Evolutionary conservation across 1,284 basidiomycete species (phyloP).

Genomic region (Rhodotorula sp.): DNA sequence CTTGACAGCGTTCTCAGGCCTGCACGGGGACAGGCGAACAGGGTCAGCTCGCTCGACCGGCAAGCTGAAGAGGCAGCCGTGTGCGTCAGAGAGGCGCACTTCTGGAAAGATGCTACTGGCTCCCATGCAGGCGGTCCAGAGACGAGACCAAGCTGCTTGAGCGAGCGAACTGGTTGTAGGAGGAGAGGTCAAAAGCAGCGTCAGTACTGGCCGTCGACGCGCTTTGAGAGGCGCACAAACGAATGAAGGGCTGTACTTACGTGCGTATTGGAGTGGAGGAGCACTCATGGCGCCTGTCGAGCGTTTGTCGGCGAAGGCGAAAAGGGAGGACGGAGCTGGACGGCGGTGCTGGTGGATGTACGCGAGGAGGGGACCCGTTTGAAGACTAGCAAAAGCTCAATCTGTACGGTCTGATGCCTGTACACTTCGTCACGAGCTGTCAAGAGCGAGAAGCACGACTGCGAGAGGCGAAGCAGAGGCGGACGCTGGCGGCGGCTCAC

Average conservation of each 20-base stretch:
- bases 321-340: background rate
- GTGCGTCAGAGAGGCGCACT: slow-evolving; percentile 45
- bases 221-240: background rate
- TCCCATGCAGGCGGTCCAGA: slow-evolving; percentile 75
- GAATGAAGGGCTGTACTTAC: slow-evolving; percentile 5
- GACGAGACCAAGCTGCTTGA: slow-evolving; percentile 86
- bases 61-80: background rate
- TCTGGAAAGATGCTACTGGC: slow-evolving; percentile 63
- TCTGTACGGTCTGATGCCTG: no score
- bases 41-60: background rate
- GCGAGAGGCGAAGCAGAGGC: no score
- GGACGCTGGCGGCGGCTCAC: no score
- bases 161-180: slow-evolving; percentile 72
- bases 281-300: slow-evolving; percentile 13
- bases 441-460: no score
- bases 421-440: no score
- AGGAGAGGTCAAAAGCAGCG: background rate
- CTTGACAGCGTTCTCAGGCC: slow-evolving; percentile 66
- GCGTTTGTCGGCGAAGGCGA: background rate
- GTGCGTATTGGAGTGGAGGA: slow-evolving; percentile 29
- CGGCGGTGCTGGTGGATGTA: background rate
- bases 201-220: background rate
- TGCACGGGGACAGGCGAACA: slow-evolving; percentile 9
- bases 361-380: background rate
- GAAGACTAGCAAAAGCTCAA: background rate